phyloP scores from a whole-genome alignment of 176 grass and related monocot species.

The Poa pratensis region DNA sequence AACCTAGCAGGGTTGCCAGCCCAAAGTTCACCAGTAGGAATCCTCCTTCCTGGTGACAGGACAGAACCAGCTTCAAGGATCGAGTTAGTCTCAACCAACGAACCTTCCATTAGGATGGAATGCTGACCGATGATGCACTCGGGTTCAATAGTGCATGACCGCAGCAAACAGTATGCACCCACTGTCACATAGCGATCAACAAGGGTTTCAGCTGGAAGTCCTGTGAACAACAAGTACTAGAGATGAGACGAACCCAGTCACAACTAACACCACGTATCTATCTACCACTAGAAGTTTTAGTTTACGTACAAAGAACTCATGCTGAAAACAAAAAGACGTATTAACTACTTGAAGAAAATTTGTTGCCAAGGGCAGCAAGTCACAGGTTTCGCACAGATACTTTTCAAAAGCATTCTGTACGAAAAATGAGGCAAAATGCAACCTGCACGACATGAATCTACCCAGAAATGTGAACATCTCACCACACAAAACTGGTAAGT shows the following conservation, averaged over 20 bases:
- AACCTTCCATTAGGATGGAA: slow-evolving; percentile 98
- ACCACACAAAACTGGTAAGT: background rate
- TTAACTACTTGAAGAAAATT: background rate
- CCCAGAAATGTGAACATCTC: background rate
- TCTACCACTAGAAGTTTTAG: background rate
- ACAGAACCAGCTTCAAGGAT: slow-evolving; percentile 96
- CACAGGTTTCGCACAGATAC: background rate
- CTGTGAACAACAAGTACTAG: slow-evolving; percentile 46
- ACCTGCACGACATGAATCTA: background rate
- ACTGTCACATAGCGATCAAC: slow-evolving; percentile 93
- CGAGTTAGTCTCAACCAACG: slow-evolving; percentile 91
- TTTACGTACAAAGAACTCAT: background rate
- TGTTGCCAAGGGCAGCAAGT: background rate
- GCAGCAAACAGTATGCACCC: slow-evolving; percentile 77
- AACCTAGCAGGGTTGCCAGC: slow-evolving; percentile 84
- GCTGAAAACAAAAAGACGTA: background rate
- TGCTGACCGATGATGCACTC: slow-evolving; percentile 97
- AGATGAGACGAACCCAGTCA: slow-evolving; percentile 28
- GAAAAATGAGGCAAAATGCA: background rate
- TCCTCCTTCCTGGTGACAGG: slow-evolving; percentile 79
- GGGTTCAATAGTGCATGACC: slow-evolving; percentile 96
- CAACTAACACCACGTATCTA: background rate
- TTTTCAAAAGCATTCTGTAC: background rate
- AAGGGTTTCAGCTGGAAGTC: slow-evolving; percentile 91
- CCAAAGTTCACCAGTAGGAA: slow-evolving; percentile 96